These are phyloP conservation scores for Neonectria ditissima DNA, from an alignment of 2,329 filamentous ascomycete species.

Conservation along the genomic window DNA sequence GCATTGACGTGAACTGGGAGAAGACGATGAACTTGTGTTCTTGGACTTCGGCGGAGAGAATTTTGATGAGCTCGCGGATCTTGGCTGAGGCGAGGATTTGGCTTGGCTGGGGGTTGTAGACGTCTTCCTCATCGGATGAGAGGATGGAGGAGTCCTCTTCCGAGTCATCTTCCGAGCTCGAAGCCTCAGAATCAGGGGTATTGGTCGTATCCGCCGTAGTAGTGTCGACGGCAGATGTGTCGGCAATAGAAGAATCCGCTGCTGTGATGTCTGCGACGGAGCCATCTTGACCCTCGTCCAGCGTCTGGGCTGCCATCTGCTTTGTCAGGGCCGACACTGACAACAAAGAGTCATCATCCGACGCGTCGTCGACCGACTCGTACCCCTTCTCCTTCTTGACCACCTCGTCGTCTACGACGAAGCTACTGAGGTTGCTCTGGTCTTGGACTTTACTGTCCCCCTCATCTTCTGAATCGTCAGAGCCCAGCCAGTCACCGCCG, in stretches of 20 bases:
- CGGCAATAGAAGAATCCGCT: slow-evolving; percentile 16
- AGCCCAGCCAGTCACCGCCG: slow-evolving; percentile 81
- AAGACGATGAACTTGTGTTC: slow-evolving; percentile 99
- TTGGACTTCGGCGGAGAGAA: slow-evolving; percentile 81
- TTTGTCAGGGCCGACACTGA: slow-evolving; percentile 53
- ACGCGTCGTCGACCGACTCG: slow-evolving; percentile 40
- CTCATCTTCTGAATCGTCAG: slow-evolving; percentile 73
- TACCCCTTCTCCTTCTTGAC: slow-evolving; percentile 49
- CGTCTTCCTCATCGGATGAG: slow-evolving; percentile 54
- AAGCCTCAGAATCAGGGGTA: slow-evolving; percentile 27
- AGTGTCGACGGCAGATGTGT: slow-evolving; percentile 27
- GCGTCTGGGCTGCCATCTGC: slow-evolving; percentile 52
- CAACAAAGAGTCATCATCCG: slow-evolving; percentile 49
- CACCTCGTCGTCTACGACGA: slow-evolving; percentile 65
- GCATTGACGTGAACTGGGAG: slow-evolving; percentile 98
- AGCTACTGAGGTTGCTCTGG: slow-evolving; percentile 66
- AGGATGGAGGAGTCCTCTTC: slow-evolving; percentile 48
- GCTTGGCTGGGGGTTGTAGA: slow-evolving; percentile 43
- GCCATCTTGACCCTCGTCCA: slow-evolving; percentile 43
- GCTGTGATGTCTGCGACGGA: slow-evolving; percentile 29
- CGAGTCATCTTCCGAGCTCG: slow-evolving; percentile 45
- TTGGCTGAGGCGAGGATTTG: slow-evolving; percentile 83
- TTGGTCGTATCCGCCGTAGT: slow-evolving; percentile 25
- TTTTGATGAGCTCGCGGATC: slow-evolving; percentile 84
- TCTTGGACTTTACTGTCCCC: slow-evolving; percentile 67